Conservation (phyloP, 805 yeast genomes). For the Saturnispora saitoi region DNA sequence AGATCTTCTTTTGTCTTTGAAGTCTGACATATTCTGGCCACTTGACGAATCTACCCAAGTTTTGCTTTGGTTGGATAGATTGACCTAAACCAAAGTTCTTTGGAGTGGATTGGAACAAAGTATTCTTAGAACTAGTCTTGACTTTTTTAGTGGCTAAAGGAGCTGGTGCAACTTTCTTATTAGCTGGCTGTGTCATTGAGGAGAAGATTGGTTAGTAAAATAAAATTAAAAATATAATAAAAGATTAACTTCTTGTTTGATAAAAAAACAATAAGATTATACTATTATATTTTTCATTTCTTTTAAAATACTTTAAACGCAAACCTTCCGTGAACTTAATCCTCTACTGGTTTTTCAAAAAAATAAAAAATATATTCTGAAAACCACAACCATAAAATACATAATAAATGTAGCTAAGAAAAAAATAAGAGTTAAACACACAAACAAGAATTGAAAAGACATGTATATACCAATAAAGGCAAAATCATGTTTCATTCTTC, state of each 20-base stretch:
- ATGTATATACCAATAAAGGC: constrained; percentile 1
- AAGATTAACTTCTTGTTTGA: neutral
- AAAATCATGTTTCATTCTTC: neutral
- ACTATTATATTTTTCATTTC: neutral
- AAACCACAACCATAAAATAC: neutral
- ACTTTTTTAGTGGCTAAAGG: constrained; percentile 80
- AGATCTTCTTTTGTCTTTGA: constrained; percentile 98
- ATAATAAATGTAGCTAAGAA: neutral
- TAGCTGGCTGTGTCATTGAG: constrained; percentile 32
- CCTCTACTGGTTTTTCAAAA: constrained; percentile 16
- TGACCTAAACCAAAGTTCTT: constrained; percentile 96
- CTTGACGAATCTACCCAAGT: constrained; percentile 93
- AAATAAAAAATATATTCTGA: neutral
- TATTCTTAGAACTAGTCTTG: constrained; percentile 55
- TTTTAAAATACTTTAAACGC: constrained; percentile 3
- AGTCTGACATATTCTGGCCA: constrained; percentile 99
- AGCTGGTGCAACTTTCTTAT: constrained; percentile 93
- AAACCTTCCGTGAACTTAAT: constrained; percentile 16
- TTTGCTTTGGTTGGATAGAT: constrained; percentile 88
- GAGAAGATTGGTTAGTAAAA: constrained; percentile 14
- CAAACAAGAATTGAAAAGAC: constrained; percentile 7
- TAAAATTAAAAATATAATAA: neutral
- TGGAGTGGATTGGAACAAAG: constrained; percentile 83
- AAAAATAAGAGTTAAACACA: constrained; percentile 4
- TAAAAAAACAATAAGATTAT: neutral